Evolutionary conservation across 768 basidiomycete genomes (phyloP).

Genomic region (Botryobasidium botryosum): DNA sequence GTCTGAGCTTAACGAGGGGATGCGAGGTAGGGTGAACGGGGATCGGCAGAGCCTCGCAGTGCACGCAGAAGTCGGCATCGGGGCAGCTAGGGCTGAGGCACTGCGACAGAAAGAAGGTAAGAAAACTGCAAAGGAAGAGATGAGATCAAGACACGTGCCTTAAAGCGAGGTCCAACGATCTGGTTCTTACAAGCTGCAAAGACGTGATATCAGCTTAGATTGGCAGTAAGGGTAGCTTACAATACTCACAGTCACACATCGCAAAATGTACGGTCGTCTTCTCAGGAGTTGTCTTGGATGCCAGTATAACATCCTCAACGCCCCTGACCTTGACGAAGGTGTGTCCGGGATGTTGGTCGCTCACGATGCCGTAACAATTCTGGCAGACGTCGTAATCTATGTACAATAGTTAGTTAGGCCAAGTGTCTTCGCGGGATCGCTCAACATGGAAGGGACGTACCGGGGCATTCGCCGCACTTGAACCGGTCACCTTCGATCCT

Average conservation of each 20-base stretch:
- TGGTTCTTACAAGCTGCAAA: conserved; percentile 36
- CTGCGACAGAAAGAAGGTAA: conserved; percentile 20
- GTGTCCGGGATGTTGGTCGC: conserved; percentile 61
- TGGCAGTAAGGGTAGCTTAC: conserved; percentile 14
- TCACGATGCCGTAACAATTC: conserved; percentile 52
- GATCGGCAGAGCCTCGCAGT: conserved; percentile 69
- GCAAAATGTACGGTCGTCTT: conserved; percentile 12
- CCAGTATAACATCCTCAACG: conserved; percentile 30
- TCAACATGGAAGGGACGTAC: neutral
- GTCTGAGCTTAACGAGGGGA: conserved; percentile 56
- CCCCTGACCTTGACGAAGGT: conserved; percentile 47
- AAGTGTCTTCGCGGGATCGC: too few species aligned
- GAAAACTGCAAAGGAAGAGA: neutral
- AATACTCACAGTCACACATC: conserved; percentile 14
- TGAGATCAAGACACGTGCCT: conserved; percentile 26
- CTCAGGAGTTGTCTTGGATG: too few species aligned
- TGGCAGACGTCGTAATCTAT: conserved; percentile 74
- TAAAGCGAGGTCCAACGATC: conserved; percentile 53
- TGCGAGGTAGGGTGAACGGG: conserved; percentile 55
- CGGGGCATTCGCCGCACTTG: conserved; percentile 28
- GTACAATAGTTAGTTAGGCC: conserved; percentile 49
- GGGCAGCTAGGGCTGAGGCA: conserved; percentile 66
- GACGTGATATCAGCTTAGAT: conserved; percentile 23
- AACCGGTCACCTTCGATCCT: conserved; percentile 53
- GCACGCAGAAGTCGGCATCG: conserved; percentile 66